Evolutionary conservation across 768 basidiomycete species (phyloP), one percentile per base, ranked within the genome.

Genomic region (Hygrocybe punicea): DNA sequence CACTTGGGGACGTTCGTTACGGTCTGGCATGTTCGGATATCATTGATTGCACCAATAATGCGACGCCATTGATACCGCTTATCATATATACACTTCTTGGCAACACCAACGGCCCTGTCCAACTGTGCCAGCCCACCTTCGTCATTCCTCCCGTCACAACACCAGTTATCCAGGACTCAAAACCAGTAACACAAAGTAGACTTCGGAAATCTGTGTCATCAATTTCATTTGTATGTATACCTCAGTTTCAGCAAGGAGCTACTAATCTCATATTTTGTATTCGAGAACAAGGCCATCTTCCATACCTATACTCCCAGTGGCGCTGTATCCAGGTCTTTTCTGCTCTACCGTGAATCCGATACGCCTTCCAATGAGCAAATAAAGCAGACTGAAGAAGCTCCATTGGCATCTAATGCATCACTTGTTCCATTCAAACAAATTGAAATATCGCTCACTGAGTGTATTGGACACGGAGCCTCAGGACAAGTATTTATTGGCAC

Each of bases 391-490:
- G 39, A 4, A 19, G 39, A 40, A 40, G 39, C 4, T 40, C 39
- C 39, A 3, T 40, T 40, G 4, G 46, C 46, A 48, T 48, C 46
- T 5, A 48, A 48, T 48, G 46, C n/a, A 48, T 48, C 46, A n/a
- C 6, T 48, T 48, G 46, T 48, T 48, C 46, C 46, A 5, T 48
- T 48, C 46, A n/a, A 48, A 4, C 46, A 48, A 48, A 48, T 48
- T 48, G 46, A 48, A 48, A 4, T 48, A 48, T 48, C 46, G n/a
- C 46, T 48, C n/a, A 48, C 46, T 14, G 46, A 48, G 46, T 48
- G 46, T 48, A 48, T 48, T 48, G 46, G 46, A 48, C 46, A 48
- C n/a, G 46, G 46, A 48, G 46, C 46, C 46, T 48, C 46, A n/a
- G 46, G 46, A 14, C 46, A 48, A 29, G 46, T 48, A 48, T 48